phyloP scores from a whole-genome alignment of 78 protist genomes.

The Dictyostelium firmibasis region DNA sequence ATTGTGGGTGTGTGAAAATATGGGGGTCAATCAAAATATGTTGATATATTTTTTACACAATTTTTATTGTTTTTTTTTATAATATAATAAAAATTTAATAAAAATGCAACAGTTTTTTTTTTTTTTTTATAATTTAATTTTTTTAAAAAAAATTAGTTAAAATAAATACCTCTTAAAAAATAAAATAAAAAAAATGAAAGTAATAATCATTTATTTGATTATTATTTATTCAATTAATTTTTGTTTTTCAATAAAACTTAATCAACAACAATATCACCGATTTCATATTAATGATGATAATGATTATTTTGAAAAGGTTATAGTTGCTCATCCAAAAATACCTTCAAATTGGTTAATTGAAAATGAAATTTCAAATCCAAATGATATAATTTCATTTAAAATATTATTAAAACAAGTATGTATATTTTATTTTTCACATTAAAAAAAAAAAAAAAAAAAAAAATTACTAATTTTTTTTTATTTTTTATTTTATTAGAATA shows the following conservation, averaged over 20 bases:
- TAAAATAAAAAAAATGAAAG: not conserved
- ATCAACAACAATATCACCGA: not conserved
- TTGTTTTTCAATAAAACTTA: not conserved
- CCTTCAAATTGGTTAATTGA: not conserved
- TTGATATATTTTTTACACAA: not conserved
- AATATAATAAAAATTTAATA: too few relatives aligned
- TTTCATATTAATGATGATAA: too few relatives aligned
- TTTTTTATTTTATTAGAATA: not conserved
- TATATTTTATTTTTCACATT: not conserved
- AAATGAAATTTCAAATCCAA: not conserved
- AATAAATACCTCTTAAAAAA: too few relatives aligned
- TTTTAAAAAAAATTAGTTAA: too few relatives aligned
- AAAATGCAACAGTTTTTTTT: not conserved
- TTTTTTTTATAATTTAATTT: too few relatives aligned
- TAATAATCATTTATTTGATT: not conserved
- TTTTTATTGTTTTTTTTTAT: too few relatives aligned
- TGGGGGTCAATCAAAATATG: not conserved
- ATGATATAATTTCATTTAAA: constrained; percentile 17
- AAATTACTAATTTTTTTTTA: not conserved
- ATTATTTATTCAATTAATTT: not conserved
- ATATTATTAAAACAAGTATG: constrained; percentile 46
- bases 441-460: not conserved
- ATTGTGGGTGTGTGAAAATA: not conserved
- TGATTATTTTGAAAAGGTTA: not conserved
- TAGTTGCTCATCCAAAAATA: not conserved